These are phyloP conservation scores for Pseudogymnoascus sp. DNA, from an alignment of 2,329 filamentous ascomycete genomes.

Conservation along the genomic window DNA sequence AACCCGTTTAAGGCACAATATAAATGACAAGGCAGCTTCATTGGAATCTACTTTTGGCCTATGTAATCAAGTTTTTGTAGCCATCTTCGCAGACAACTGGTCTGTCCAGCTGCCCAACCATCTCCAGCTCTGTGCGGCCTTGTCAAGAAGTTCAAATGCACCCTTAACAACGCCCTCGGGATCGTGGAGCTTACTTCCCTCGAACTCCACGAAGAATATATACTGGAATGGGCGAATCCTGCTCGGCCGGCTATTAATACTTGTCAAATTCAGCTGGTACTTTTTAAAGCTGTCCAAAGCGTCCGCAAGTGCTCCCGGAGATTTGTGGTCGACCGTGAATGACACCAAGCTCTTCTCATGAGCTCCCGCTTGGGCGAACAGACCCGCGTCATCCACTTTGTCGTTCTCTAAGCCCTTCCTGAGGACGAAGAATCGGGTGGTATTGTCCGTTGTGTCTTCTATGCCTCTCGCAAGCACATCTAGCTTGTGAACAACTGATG, in stretches of 20 bases:
- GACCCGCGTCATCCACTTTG: slow-evolving; percentile 11
- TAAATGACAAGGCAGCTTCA: background rate
- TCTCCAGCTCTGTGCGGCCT: slow-evolving; percentile 52
- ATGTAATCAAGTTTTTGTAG: background rate
- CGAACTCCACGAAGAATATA: slow-evolving; percentile 89
- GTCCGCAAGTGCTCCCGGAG: slow-evolving; percentile 74
- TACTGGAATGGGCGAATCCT: slow-evolving; percentile 74
- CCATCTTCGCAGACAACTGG: slow-evolving; percentile 10
- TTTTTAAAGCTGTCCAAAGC: slow-evolving; percentile 70
- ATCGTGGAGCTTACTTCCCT: slow-evolving; percentile 49
- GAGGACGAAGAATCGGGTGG: slow-evolving; percentile 70
- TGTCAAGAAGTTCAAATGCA: slow-evolving; percentile 49
- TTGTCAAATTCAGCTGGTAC: slow-evolving; percentile 72
- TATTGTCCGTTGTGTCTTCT: slow-evolving; percentile 67
- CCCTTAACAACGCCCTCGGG: slow-evolving; percentile 48
- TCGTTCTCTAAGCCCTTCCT: slow-evolving; percentile 19
- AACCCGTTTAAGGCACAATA: background rate
- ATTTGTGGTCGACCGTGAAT: slow-evolving; percentile 71
- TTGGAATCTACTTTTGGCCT: background rate
- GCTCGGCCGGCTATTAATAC: slow-evolving; percentile 80
- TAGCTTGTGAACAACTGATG: slow-evolving; percentile 59
- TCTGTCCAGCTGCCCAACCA: slow-evolving; percentile 62
- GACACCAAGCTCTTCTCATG: slow-evolving; percentile 62
- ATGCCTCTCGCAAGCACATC: slow-evolving; percentile 61
- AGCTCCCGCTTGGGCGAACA: background rate